phyloP scores from a whole-genome alignment of 306 rosid genomes.

The Mucuna pruriens region DNA sequence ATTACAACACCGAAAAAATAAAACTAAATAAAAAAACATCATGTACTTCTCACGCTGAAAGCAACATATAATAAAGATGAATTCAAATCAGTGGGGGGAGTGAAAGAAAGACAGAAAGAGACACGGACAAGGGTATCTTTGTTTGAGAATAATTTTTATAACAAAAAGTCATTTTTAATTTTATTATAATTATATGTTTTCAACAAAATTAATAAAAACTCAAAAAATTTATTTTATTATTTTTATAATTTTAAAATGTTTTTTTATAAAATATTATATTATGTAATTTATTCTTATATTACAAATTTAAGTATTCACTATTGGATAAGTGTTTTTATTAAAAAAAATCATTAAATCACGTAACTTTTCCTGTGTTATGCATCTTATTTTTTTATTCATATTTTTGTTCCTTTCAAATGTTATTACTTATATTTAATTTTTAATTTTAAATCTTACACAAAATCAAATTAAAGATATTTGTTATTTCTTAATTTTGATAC shows the following conservation, averaged over 20 bases:
- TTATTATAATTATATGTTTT: too few species aligned
- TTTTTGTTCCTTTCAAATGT: not conserved
- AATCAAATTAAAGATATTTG: too few species aligned
- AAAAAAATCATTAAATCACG: too few species aligned
- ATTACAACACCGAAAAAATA: not conserved
- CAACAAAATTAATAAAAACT: not conserved
- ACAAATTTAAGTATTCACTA: not conserved
- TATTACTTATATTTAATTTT: too few species aligned
- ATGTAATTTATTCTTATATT: not conserved
- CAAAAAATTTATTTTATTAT: too few species aligned
- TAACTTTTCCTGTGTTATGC: not conserved
- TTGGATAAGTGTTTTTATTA: too few species aligned
- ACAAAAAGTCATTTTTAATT: too few species aligned
- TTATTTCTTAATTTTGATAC: too few species aligned
- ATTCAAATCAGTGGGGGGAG: not conserved
- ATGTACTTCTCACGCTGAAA: slow-evolving; percentile 26
- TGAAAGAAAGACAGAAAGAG: slow-evolving; percentile 37
- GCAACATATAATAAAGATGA: slow-evolving; percentile 4
- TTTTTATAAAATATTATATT: not conserved
- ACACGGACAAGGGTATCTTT: slow-evolving; percentile 2
- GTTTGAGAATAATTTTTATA: not conserved
- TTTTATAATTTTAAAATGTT: too few species aligned
- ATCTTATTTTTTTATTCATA: slow-evolving; percentile 26
- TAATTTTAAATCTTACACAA: too few species aligned
- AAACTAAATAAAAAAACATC: not conserved